These are phyloP conservation scores for Saccharum officinarum DNA, from an alignment of 176 grass and related monocot species.

Conservation along the genomic window DNA sequence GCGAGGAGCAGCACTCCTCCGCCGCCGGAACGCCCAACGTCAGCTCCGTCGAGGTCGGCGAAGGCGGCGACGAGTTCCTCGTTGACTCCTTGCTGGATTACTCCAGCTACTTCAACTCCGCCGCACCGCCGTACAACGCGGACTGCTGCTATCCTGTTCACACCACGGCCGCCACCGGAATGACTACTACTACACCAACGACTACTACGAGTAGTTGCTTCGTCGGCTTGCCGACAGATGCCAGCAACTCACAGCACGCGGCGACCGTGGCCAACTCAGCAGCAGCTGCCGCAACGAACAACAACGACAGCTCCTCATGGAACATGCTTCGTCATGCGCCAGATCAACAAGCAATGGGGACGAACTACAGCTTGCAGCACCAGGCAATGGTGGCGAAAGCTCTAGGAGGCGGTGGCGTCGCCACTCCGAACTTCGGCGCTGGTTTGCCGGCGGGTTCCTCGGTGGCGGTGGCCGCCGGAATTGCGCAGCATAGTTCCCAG, in stretches of 20 bases:
- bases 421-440: background rate
- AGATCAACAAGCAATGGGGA: background rate
- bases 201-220: background rate
- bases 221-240: conserved; percentile 8
- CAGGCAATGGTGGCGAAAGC: conserved; percentile 40
- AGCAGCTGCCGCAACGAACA: background rate
- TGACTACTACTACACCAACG: background rate
- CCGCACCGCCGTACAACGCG: conserved; percentile 14
- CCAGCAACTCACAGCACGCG: background rate
- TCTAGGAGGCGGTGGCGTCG: background rate
- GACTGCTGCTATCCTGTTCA: background rate
- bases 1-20: conserved; percentile 9
- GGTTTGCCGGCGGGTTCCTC: background rate
- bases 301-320: conserved; percentile 10
- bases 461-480: background rate
- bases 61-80: conserved; percentile 25
- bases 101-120: conserved; percentile 19
- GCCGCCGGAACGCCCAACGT: conserved; percentile 28
- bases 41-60: conserved; percentile 34
- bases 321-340: background rate
- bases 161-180: background rate
- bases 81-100: conserved; percentile 33
- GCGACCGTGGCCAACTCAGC: background rate
- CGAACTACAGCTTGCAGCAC: conserved; percentile 35
- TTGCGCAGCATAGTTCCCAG: background rate